phyloP scores from a whole-genome alignment of 306 rosid species.

The Begonia fuchsioides region DNA sequence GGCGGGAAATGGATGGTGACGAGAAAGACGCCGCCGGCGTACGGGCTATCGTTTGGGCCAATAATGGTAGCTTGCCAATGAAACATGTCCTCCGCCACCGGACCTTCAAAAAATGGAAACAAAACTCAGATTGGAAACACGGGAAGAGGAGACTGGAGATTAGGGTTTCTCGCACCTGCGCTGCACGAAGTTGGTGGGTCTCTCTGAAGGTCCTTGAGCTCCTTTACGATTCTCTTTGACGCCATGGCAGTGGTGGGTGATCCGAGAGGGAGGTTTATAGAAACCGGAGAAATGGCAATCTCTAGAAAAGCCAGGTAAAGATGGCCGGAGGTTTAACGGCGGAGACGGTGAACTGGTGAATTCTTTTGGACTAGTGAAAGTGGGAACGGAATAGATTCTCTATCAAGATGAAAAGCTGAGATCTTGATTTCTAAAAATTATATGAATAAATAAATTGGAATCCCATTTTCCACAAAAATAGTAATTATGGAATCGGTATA shows the following conservation, averaged over 20 bases:
- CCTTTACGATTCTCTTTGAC: constrained; percentile 76
- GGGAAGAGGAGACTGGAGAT: not conserved
- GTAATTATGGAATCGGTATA: too few relatives aligned
- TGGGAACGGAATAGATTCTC: constrained; percentile 64
- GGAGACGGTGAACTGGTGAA: constrained; percentile 17
- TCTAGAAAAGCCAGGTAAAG: constrained; percentile 1
- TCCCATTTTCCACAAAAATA: too few relatives aligned
- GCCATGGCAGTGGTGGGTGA: constrained; percentile 35
- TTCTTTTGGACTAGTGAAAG: constrained; percentile 29
- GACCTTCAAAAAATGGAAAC: constrained; percentile 29
- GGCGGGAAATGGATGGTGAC: constrained; percentile 84
- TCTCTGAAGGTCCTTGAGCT: constrained; percentile 87
- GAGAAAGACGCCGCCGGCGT: constrained; percentile 86
- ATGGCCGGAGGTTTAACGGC: constrained; percentile 23
- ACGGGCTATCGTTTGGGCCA: constrained; percentile 95
- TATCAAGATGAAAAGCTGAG: constrained; percentile 5
- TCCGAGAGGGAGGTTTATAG: constrained; percentile 3
- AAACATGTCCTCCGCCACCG: constrained; percentile 80
- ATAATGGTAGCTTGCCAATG: constrained; percentile 98
- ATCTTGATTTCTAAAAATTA: not conserved
- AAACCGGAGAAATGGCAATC: constrained; percentile 9
- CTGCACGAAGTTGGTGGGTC: constrained; percentile 98
- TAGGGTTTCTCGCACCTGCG: constrained; percentile 44
- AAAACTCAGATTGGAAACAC: not conserved
- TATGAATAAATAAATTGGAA: not conserved